A percentile compares a stretch with the other conserved stretches of the same genome.
Evolutionary conservation across 495 filamentous ascomycete genomes (phyloP).

Genomic region (Penicillium desertorum): DNA sequence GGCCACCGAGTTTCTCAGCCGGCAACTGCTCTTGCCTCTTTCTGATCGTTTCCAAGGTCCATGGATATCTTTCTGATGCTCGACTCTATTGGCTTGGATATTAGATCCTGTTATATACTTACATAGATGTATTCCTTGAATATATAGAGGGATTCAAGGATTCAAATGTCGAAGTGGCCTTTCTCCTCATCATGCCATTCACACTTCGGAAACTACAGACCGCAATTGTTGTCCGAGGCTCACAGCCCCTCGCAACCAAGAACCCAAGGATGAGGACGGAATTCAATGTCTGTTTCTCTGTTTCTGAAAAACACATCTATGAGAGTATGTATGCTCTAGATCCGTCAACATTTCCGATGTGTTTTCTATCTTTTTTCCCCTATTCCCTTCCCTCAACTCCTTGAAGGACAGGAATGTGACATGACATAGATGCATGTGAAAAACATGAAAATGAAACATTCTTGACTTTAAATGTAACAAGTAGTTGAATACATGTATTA

Average conservation of each 20-base stretch:
- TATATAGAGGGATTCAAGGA: not conserved
- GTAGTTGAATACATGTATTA: not conserved
- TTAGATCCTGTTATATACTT: not conserved
- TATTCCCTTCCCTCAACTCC: not conserved
- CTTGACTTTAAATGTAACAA: not conserved
- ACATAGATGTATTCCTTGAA: not conserved
- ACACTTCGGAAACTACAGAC: constrained; percentile 5
- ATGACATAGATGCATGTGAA: constrained; percentile 22
- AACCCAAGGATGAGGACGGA: not conserved
- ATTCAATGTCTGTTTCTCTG: not conserved
- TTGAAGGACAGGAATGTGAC: constrained; percentile 1
- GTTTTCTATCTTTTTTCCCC: not conserved
- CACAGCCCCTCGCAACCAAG: too few species aligned
- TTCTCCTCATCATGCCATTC: constrained; percentile 3
- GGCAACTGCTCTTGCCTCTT: constrained; percentile 21
- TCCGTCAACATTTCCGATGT: not conserved
- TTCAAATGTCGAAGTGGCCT: not conserved
- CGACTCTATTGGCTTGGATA: not conserved
- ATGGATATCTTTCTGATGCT: not conserved
- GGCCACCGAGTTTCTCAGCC: constrained; percentile 10
- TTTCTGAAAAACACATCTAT: not conserved
- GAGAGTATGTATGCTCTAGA: too few species aligned
- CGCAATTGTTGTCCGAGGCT: constrained; percentile 10
- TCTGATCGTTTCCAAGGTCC: not conserved
- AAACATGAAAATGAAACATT: constrained; percentile 14